Evolutionary conservation across 2,329 filamentous ascomycete species (phyloP).

Genomic region (Fusarium chlamydosporum): DNA sequence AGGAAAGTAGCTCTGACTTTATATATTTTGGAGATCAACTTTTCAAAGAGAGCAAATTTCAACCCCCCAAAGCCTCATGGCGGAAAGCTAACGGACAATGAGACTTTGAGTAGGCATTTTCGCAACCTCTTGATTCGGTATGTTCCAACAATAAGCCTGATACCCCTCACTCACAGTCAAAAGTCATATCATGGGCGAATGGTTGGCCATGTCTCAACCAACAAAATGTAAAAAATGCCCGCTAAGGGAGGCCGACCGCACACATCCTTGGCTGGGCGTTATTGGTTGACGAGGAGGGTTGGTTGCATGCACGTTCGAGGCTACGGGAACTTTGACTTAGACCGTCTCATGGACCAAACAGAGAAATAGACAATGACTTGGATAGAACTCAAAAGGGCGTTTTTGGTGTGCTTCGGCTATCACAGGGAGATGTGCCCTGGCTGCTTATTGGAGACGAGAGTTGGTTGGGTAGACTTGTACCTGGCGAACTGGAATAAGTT

Average conservation of each 20-base stretch:
- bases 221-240: conserved; percentile 38
- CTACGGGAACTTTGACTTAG: conserved; percentile 21
- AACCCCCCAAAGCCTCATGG: conserved; percentile 15
- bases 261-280: conserved; percentile 17
- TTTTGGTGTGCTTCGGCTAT: conserved; percentile 22
- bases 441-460: conserved; percentile 27
- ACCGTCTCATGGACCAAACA: conserved; percentile 8
- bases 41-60: conserved; percentile 3
- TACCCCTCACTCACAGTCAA: conserved; percentile 23
- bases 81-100: conserved; percentile 7
- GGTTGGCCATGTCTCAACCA: conserved; percentile 20
- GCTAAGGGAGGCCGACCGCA: conserved; percentile 38
- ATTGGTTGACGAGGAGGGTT: conserved; percentile 29
- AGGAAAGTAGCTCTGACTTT: conserved; percentile 18
- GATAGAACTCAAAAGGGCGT: conserved; percentile 12
- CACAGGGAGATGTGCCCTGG: conserved; percentile 11
- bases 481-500: conserved; percentile 32
- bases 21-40: conserved; percentile 12
- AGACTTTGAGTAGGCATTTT: conserved; percentile 14
- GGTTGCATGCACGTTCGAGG: conserved; percentile 27
- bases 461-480: conserved; percentile 13
- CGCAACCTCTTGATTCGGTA: conserved; percentile 11
- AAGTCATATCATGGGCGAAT: conserved; percentile 26
- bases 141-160: conserved; percentile 26
- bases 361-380: conserved; percentile 14